These are phyloP conservation scores for Scedosporium minutisporum DNA, from an alignment of 2,329 filamentous ascomycete species.

Conservation along the genomic window DNA sequence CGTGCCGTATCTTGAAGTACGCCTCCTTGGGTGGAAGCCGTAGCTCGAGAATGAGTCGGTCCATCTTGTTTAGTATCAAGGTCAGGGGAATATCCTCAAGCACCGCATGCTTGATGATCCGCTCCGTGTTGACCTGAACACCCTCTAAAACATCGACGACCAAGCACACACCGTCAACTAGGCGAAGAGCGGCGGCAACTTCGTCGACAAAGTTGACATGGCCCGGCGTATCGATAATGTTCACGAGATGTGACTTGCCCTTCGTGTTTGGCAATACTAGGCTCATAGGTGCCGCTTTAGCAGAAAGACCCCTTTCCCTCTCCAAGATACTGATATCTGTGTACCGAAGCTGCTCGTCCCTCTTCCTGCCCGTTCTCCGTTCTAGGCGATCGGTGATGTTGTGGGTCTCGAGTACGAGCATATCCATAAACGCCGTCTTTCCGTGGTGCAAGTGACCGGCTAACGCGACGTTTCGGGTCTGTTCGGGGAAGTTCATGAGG, in stretches of 20 bases:
- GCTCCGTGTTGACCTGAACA: conserved; percentile 96
- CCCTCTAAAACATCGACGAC: conserved; percentile 96
- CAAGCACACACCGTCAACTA: conserved; percentile 86
- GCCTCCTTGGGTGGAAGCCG: conserved; percentile 91
- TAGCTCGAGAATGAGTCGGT: conserved; percentile 85
- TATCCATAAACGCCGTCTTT: conserved; percentile 97
- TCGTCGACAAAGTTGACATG: conserved; percentile 99
- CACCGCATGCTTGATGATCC: conserved; percentile 92
- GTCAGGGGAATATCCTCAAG: conserved; percentile 82
- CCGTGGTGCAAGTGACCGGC: conserved; percentile 93
- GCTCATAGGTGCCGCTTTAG: conserved; percentile 92
- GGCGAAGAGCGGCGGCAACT: conserved; percentile 74
- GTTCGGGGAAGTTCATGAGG: conserved; percentile 90
- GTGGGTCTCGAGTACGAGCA: conserved; percentile 93
- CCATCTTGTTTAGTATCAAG: conserved; percentile 94
- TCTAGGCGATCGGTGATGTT: conserved; percentile 72
- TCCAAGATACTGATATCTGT: conserved; percentile 88
- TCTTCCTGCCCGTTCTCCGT: conserved; percentile 67
- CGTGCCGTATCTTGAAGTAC: conserved; percentile 98
- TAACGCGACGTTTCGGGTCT: conserved; percentile 85
- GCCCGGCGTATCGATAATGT: conserved; percentile 90
- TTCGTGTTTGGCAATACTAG: conserved; percentile 78
- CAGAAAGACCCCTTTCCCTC: conserved; percentile 78
- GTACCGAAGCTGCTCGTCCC: conserved; percentile 86
- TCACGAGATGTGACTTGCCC: conserved; percentile 90